phyloP scores from a whole-genome alignment of 2,329 filamentous ascomycete species.

The Neofusicoccum ribis region DNA sequence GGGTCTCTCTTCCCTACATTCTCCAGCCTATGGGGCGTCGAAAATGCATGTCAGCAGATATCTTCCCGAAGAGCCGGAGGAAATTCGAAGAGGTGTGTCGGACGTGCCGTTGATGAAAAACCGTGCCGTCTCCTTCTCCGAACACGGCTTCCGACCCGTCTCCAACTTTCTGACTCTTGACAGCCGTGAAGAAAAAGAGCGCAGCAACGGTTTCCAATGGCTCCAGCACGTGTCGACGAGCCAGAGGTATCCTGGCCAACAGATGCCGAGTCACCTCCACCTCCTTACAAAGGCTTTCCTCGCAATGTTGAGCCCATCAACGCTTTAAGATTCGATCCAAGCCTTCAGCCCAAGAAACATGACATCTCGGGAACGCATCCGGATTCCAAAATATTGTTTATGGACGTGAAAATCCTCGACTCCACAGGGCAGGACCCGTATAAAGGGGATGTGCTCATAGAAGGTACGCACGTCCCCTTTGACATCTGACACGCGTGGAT shows the following conservation, averaged over 20 bases:
- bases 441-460: slow-evolving; percentile 41
- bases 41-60: no score
- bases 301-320: not conserved
- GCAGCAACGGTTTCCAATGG: no score
- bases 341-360: slow-evolving; percentile 37
- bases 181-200: no score
- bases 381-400: slow-evolving; percentile 38
- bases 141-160: no score
- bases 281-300: not conserved
- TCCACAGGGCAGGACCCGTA: slow-evolving; percentile 41
- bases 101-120: no score
- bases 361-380: slow-evolving; percentile 37
- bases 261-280: not conserved
- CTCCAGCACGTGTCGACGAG: not conserved
- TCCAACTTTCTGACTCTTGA: no score
- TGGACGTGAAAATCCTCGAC: slow-evolving; percentile 44
- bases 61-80: no score
- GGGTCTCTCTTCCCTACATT: no score
- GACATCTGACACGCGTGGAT: not conserved
- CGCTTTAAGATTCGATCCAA: not conserved
- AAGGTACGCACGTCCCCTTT: slow-evolving; percentile 32
- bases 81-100: no score
- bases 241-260: not conserved
- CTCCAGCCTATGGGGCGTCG: no score
- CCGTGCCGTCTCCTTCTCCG: no score